Evolutionary conservation across 2,329 filamentous ascomycete genomes (phyloP), one percentile per base, ranked within the genome.

Genomic region (Cladosporium sp.): DNA sequence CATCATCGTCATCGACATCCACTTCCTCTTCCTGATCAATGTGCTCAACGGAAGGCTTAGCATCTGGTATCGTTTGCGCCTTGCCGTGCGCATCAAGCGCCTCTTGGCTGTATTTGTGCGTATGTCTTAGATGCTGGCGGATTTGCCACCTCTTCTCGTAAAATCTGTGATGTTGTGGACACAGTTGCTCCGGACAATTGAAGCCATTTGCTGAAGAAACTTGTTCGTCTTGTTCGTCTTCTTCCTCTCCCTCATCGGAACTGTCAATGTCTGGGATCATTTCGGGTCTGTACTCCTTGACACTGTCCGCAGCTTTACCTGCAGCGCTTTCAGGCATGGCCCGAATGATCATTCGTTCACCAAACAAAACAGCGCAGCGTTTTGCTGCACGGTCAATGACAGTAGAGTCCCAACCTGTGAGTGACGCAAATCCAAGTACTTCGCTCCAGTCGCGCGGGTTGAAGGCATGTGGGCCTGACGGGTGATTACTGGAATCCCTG

Each of bases 361-460:
- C 79, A 59, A 96, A 96, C 0, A 96, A 72, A 40, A 80, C 73
- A 2, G 86, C 81, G 61, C 91, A 97, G 43, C 92, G 80, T 61
- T 83, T 76, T 2, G 86, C 80, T 0, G 89, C 80, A 24, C 88
- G 80, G 47, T 83, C 79, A 11, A 96, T 69, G 1, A 83, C 85
- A 1, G 72, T 67, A 0, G 75, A 68, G 1, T 86, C 73, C 68
- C 90, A 91, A 0, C 87, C 89, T 2, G 80, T 80, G 43, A 95
- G 70, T 0, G 88, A 79, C 2, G 92, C 92, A 1, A 89, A 77
- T 0, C 88, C 88, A 22, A 96, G 70, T 1, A 96, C 80, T 58
- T 95, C 88, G 58, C 83, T 86, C 92, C 92, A 97, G 70, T 95
- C 87, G 18, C 87, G 79, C 11, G 82, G 71, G 12, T 67, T 27